These are phyloP conservation scores for Stephanodiscus triporus DNA, from an alignment of 108 stramenopile genomes.

Conservation along the genomic window DNA sequence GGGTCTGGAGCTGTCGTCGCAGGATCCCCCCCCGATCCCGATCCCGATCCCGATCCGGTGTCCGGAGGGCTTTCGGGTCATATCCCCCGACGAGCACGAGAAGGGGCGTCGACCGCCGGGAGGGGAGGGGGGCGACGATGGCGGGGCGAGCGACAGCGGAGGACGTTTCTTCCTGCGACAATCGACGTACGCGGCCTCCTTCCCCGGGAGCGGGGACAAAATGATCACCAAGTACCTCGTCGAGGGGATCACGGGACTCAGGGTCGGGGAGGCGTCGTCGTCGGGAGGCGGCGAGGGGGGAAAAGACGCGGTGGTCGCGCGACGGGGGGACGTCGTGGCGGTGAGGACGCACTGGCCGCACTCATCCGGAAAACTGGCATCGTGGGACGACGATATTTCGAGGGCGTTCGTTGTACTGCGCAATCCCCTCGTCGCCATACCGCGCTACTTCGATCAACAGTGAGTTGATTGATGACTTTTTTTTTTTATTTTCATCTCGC, in stretches of 20 bases:
- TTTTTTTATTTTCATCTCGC: no score
- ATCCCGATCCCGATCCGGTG: background rate
- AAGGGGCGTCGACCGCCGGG: no score
- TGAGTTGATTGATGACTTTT: constrained; percentile 8
- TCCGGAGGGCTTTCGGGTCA: background rate
- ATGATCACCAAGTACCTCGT: constrained; percentile 36
- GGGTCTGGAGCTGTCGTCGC: no score
- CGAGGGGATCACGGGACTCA: constrained; percentile 23
- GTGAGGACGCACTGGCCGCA: constrained; percentile 45
- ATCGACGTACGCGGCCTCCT: constrained; percentile 33
- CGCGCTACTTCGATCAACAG: constrained; percentile 37
- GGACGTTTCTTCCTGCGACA: background rate
- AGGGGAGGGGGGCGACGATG: background rate
- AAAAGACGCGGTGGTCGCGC: background rate
- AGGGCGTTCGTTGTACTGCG: constrained; percentile 32
- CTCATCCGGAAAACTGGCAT: constrained; percentile 37
- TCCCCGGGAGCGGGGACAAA: constrained; percentile 29
- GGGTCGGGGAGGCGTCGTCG: constrained; percentile 28
- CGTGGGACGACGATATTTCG: constrained; percentile 28
- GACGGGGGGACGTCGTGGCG: constrained; percentile 16
- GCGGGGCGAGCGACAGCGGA: no score
- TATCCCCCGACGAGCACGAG: background rate
- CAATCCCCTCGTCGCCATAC: constrained; percentile 41
- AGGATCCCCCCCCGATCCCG: no score
- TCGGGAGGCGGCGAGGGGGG: background rate